Conservation (phyloP, 2,329 filamentous ascomycete species). For the Rhinocladiella similis region DNA sequence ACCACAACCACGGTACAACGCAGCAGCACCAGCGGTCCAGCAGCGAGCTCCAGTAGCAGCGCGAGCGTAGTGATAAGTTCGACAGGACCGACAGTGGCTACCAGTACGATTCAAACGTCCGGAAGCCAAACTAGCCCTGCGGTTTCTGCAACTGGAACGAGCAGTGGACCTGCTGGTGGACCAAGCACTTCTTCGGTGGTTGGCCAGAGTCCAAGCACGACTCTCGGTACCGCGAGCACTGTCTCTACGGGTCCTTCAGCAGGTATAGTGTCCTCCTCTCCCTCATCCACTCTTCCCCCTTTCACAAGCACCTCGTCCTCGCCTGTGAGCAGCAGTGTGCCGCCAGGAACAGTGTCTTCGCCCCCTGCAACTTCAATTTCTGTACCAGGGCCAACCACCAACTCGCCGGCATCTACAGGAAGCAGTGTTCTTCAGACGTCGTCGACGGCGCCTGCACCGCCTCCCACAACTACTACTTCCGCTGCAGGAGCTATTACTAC, state of each 20-base stretch:
- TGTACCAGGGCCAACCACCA: slow-evolving; percentile 3
- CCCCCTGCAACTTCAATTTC: not conserved
- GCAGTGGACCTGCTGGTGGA: slow-evolving; percentile 9
- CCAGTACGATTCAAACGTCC: not conserved
- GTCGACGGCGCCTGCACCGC: not conserved
- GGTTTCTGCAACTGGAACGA: slow-evolving; percentile 10
- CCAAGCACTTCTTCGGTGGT: slow-evolving; percentile 15
- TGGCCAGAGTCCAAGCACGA: slow-evolving; percentile 10
- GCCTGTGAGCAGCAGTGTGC: slow-evolving; percentile 11
- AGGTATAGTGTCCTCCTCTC: slow-evolving; percentile 25
- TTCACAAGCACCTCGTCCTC: slow-evolving; percentile 12
- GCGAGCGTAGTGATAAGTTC: not conserved
- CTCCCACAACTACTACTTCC: not conserved
- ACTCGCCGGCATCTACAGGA: slow-evolving; percentile 1
- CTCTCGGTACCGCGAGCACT: slow-evolving; percentile 9
- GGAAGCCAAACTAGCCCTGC: slow-evolving; percentile 8
- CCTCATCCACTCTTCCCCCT: slow-evolving; percentile 13
- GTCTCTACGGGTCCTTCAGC: slow-evolving; percentile 17
- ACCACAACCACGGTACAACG: not conserved
- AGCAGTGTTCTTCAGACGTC: not conserved
- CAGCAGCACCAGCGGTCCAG: slow-evolving; percentile 7
- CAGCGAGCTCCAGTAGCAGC: slow-evolving; percentile 8
- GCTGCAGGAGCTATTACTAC: too few species aligned
- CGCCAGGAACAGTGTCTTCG: not conserved
- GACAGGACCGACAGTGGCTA: not conserved